phyloP scores from a whole-genome alignment of 2,329 filamentous ascomycete genomes.

The Aspergillus flavus region DNA sequence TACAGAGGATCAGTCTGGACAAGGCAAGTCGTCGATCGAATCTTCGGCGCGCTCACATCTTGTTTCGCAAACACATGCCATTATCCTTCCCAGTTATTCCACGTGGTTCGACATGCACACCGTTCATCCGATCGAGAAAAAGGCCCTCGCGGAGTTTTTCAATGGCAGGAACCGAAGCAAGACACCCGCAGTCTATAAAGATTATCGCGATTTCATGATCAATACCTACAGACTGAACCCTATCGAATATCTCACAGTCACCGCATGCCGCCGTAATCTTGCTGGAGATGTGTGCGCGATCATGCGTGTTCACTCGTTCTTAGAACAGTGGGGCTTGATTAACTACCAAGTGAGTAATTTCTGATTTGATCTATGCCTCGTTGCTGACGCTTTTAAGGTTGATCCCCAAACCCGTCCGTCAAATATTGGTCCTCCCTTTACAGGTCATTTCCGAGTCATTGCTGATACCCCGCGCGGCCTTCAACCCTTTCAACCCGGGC shows the following conservation, averaged over 20 bases:
- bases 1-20: conserved; percentile 58
- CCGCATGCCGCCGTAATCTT: conserved; percentile 89
- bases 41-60: conserved; percentile 88
- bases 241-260: conserved; percentile 94
- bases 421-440: conserved; percentile 93
- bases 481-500: conserved; percentile 90
- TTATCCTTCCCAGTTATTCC: conserved; percentile 95
- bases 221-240: conserved; percentile 98
- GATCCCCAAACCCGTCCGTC: conserved; percentile 94
- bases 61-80: conserved; percentile 89
- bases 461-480: conserved; percentile 94
- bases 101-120: conserved; percentile 99
- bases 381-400: conserved; percentile 61
- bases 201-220: conserved; percentile 99
- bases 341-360: conserved; percentile 81
- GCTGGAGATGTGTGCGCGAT: conserved; percentile 98
- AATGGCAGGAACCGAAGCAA: conserved; percentile 98
- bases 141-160: conserved; percentile 96
- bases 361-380: neutral
- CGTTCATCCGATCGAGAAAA: conserved; percentile 88
- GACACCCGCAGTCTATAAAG: conserved; percentile 94
- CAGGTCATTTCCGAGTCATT: conserved; percentile 93
- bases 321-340: conserved; percentile 98
- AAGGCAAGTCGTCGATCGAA: conserved; percentile 80
- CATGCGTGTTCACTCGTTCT: conserved; percentile 96